Conservation (phyloP, 2,329 filamentous ascomycete genomes). For the Talaromyces sp. region DNA sequence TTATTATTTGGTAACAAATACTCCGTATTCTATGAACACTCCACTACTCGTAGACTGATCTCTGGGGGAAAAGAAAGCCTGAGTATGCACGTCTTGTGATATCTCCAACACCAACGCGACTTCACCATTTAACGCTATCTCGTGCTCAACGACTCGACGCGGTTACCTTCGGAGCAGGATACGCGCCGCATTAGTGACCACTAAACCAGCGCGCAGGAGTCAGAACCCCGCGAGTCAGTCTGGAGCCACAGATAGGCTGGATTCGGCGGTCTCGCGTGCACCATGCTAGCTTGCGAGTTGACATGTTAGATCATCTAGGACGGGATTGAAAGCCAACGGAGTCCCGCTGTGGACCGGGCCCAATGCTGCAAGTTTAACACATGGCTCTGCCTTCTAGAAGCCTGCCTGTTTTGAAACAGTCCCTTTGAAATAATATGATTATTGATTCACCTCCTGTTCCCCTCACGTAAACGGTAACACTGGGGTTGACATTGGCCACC, state of each 20-base stretch:
- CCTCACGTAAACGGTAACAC: neutral
- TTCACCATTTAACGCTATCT: neutral
- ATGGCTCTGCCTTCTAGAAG: neutral
- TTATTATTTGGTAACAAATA: no score
- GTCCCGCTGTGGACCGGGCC: neutral
- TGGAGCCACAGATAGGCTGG: neutral
- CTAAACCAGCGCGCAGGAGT: no score
- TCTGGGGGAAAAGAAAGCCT: neutral
- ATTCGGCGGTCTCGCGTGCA: neutral
- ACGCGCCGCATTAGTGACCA: neutral
- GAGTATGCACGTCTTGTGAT: neutral
- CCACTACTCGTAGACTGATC: neutral
- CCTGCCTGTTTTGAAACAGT: neutral
- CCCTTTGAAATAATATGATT: neutral
- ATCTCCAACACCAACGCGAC: neutral
- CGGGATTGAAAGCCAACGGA: neutral
- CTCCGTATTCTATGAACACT: no score
- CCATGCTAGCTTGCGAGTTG: neutral
- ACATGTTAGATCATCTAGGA: neutral
- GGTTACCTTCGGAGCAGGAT: neutral
- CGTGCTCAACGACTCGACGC: neutral
- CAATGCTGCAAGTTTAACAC: neutral
- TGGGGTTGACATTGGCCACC: conserved; percentile 13
- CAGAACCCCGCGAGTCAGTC: neutral
- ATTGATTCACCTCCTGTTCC: neutral